A percentile compares a stretch with the other conserved stretches of the same genome.
Conservation (phyloP, 768 basidiomycete species). For the Hirschioporus abietinus region DNA sequence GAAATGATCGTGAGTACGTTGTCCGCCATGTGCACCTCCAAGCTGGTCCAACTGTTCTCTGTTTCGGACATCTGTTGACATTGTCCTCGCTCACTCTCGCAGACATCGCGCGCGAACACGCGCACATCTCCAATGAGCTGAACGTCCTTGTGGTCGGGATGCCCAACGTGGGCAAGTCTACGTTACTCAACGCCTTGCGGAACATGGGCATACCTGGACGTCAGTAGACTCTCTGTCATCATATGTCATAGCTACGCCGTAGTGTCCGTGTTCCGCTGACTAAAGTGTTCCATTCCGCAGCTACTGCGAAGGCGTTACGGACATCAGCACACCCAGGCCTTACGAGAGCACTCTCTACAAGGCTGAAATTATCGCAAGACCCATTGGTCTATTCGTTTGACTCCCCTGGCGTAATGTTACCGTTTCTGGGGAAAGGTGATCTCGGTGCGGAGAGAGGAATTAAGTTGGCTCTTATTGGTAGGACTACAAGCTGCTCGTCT, state of each 20-base stretch:
- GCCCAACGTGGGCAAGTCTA: conserved; percentile 99
- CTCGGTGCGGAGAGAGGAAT: conserved; percentile 87
- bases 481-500: conserved; percentile 25
- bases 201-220: conserved; percentile 84
- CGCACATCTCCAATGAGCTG: conserved; percentile 60
- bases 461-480: conserved; percentile 91
- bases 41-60: background rate
- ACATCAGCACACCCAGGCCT: conserved; percentile 88
- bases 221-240: conserved; percentile 35
- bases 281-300: conserved; percentile 27
- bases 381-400: conserved; percentile 92
- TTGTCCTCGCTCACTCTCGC: conserved; percentile 5
- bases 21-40: conserved; percentile 7
- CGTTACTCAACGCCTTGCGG: conserved; percentile 84
- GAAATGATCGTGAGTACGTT: conserved; percentile 71
- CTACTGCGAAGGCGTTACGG: conserved; percentile 81
- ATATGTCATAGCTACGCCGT: background rate
- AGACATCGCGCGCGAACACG: conserved; percentile 69
- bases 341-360: conserved; percentile 84
- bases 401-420: conserved; percentile 95
- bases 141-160: conserved; percentile 95
- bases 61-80: conserved; percentile 7
- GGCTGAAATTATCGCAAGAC: conserved; percentile 75
- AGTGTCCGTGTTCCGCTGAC: conserved; percentile 4
- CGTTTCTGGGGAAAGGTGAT: conserved; percentile 83